These are phyloP conservation scores for Leishmania arabica DNA, from an alignment of 208 protist genomes.

Conservation along the genomic window DNA sequence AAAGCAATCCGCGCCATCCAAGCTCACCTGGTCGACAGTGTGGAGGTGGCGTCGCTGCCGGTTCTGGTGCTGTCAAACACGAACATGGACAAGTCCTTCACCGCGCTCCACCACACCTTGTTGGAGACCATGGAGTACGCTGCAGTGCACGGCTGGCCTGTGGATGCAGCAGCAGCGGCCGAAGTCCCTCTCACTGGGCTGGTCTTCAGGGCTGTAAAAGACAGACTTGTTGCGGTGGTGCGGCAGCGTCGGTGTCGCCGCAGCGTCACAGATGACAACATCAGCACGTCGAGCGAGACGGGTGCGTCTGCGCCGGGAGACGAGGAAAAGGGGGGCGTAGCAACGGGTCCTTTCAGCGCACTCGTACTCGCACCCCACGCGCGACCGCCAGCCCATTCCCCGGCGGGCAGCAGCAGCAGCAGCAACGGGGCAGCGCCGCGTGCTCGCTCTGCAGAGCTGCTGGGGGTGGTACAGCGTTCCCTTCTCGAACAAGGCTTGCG, in stretches of 20 bases:
- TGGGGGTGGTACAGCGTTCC: conserved; percentile 14
- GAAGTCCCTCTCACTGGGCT: conserved; percentile 21
- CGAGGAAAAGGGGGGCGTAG: neutral
- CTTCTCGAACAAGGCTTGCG: conserved; percentile 1
- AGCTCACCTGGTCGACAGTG: conserved; percentile 42
- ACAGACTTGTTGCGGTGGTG: conserved; percentile 20
- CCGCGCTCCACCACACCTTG: conserved; percentile 67
- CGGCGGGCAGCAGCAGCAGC: neutral
- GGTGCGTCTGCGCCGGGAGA: neutral
- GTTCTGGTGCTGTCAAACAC: conserved; percentile 89
- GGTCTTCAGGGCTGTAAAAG: conserved; percentile 17
- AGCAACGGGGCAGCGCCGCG: neutral
- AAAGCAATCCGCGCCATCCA: conserved; percentile 89
- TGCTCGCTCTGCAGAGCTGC: conserved; percentile 26
- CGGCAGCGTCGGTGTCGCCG: conserved; percentile 21
- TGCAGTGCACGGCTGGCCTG: conserved; percentile 33
- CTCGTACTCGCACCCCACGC: neutral
- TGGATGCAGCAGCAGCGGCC: conserved; percentile 7
- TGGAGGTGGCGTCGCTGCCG: conserved; percentile 31
- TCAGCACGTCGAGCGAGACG: neutral
- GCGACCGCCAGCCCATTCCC: neutral
- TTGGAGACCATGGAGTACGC: conserved; percentile 60
- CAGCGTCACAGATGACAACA: neutral
- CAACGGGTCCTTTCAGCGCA: neutral
- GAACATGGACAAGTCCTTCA: conserved; percentile 88